Evolutionary conservation across 1,284 basidiomycete genomes (phyloP).

Genomic region (Trichosporon sp.): DNA sequence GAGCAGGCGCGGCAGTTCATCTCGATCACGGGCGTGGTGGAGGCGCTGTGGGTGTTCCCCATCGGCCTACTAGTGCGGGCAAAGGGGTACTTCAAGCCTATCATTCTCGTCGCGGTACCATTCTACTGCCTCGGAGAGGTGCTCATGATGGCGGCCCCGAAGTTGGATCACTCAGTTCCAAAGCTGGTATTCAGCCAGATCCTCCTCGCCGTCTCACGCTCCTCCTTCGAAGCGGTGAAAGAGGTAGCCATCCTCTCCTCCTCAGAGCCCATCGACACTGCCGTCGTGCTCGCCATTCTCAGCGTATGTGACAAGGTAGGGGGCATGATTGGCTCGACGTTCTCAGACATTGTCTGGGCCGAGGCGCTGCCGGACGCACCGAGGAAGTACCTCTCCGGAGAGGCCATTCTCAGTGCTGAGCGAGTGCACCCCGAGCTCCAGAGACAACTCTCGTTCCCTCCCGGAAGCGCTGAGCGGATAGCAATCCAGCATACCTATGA

Average conservation of each 20-base stretch:
- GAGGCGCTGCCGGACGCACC: slow-evolving; percentile 51
- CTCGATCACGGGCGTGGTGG: slow-evolving; percentile 53
- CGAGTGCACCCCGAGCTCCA: slow-evolving; percentile 44
- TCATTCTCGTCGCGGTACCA: slow-evolving; percentile 46
- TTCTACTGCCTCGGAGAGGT: slow-evolving; percentile 56
- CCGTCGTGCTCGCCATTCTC: slow-evolving; percentile 53
- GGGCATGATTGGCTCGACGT: slow-evolving; percentile 49
- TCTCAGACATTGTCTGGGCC: slow-evolving; percentile 59
- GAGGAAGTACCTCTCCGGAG: slow-evolving; percentile 42
- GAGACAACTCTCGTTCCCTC: slow-evolving; percentile 42
- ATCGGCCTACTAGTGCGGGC: slow-evolving; percentile 51
- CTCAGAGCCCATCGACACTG: slow-evolving; percentile 55
- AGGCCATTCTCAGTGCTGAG: slow-evolving; percentile 42
- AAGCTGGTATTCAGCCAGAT: slow-evolving; percentile 52
- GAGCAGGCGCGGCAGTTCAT: slow-evolving; percentile 53
- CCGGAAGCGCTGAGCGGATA: slow-evolving; percentile 38
- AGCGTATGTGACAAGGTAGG: slow-evolving; percentile 53
- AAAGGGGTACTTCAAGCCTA: slow-evolving; percentile 54
- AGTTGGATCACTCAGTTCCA: slow-evolving; percentile 38
- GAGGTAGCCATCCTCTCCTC: slow-evolving; percentile 56
- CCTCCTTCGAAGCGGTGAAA: slow-evolving; percentile 53
- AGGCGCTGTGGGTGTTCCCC: slow-evolving; percentile 48
- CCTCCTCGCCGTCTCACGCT: slow-evolving; percentile 56
- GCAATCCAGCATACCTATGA: slow-evolving; percentile 47
- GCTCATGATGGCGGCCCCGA: slow-evolving; percentile 55